These are phyloP conservation scores for Leccinum sublutescens DNA, from an alignment of 768 basidiomycete genomes.

Conservation along the genomic window DNA sequence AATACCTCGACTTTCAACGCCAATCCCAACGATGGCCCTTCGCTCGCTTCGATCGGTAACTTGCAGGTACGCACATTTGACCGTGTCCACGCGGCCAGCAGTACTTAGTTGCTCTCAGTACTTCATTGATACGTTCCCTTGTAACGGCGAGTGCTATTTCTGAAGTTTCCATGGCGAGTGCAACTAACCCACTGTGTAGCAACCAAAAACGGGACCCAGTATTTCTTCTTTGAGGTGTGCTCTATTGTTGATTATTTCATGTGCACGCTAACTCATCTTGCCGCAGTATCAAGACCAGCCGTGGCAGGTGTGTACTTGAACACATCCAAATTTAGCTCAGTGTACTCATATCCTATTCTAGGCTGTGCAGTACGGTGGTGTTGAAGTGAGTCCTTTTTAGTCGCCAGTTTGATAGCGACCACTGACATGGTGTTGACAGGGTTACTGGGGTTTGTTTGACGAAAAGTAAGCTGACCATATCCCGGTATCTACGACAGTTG, in stretches of 20 bases:
- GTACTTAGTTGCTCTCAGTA: constrained; percentile 40
- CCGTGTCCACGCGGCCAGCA: neutral
- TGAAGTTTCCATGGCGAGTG: neutral
- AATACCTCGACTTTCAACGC: constrained; percentile 53
- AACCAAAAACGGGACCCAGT: constrained; percentile 74
- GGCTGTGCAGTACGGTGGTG: constrained; percentile 72
- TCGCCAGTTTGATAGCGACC: constrained; percentile 2
- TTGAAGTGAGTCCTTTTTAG: constrained; percentile 46
- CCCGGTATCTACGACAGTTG: constrained; percentile 19
- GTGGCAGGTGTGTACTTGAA: constrained; percentile 61
- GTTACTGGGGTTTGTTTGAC: constrained; percentile 69
- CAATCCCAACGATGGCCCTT: constrained; percentile 66
- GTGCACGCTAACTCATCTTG: constrained; percentile 1
- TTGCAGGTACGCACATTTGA: constrained; percentile 45
- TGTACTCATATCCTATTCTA: constrained; percentile 27
- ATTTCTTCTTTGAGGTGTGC: constrained; percentile 82
- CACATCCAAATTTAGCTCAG: neutral
- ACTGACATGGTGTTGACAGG: constrained; percentile 27
- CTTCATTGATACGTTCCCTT: constrained; percentile 87
- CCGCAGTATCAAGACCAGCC: constrained; percentile 68
- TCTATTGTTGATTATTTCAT: neutral
- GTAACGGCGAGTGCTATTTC: constrained; percentile 35
- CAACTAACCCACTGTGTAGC: constrained; percentile 38
- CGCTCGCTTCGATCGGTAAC: constrained; percentile 55
- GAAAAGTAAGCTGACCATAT: constrained; percentile 40